Evolutionary conservation across 495 filamentous ascomycete species (phyloP), one percentile per base, ranked within the genome.

Genomic region (Podospora pseudoanserina): DNA sequence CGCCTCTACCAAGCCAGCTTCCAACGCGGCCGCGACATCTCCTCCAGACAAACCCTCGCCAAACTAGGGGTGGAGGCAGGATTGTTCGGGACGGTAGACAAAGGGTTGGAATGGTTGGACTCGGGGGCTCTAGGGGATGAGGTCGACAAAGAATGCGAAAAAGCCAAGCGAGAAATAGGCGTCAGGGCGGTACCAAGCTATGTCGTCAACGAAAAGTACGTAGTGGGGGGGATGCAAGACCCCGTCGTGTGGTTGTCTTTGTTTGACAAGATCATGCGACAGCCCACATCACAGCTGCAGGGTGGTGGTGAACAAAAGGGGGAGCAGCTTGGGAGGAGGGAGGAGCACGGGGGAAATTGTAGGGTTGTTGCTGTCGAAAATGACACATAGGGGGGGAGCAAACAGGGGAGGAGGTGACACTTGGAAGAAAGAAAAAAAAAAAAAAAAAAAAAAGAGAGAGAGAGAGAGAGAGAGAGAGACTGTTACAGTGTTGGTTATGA

Each of bases 121-220:
- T 19, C 49, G 70, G 76, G 77, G 18, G 83, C 79, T 71, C 85
- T 84, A 55, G 82, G 79, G 55, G 74, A 73, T 68, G 66, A 64
- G 28, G 65, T 59, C 7, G 64, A 80, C 30, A 75, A 44, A 2
- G 55, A 58, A 20, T 7, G n/a, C 55, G 16, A 20, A 26, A 19
- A 23, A 5, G 55, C 55, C 5, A 58, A 20, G 13, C 20, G 0
- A 19, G 18, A 20, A 64, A 79, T 84, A 44, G 80, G 83, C 55
- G 86, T 96, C 49, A 83, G 77, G 59, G 93, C 91, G 0, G 92
- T 96, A 71, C 93, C 93, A 16, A 89, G 91, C 72, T 91, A 90
- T 70, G 86, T 86, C 18, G 78, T 94, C 20, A 88, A 93, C 71
- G 86, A 83, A 0, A 83, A 83, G 73, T 92, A 87, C 76, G 82